A percentile compares a stretch with the other conserved stretches of the same genome.
phyloP scores from a whole-genome alignment of 2,329 filamentous ascomycete species.

The Venturia nashicola region DNA sequence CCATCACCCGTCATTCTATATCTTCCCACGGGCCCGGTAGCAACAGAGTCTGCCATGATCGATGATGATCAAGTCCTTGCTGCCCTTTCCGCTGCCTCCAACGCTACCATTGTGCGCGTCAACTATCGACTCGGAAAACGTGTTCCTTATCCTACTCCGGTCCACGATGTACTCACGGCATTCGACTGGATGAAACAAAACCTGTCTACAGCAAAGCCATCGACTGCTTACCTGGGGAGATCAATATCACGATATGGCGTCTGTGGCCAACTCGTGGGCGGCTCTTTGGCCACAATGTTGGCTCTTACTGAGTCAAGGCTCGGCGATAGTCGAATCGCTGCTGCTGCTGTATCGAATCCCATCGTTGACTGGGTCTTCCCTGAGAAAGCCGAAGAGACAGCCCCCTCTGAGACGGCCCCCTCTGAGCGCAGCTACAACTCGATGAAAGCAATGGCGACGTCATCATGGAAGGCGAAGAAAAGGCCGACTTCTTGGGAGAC shows the following conservation, averaged over 20 bases:
- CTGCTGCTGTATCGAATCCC: slow-evolving; percentile 34
- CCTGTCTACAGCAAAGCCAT: slow-evolving; percentile 14
- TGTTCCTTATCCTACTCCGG: slow-evolving; percentile 30
- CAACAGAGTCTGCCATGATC: slow-evolving; percentile 14
- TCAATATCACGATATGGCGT: slow-evolving; percentile 22
- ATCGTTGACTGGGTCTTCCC: slow-evolving; percentile 36
- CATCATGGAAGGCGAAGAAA: slow-evolving; percentile 11
- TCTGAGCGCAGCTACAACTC: background rate
- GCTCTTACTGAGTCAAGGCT: slow-evolving; percentile 36
- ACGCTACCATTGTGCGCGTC: slow-evolving; percentile 30
- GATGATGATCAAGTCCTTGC: slow-evolving; percentile 22
- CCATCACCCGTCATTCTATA: slow-evolving; percentile 24
- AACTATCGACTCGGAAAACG: slow-evolving; percentile 30
- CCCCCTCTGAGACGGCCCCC: background rate
- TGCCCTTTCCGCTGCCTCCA: slow-evolving; percentile 23
- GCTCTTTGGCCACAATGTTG: slow-evolving; percentile 34
- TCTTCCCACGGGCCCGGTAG: slow-evolving; percentile 30
- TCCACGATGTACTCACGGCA: slow-evolving; percentile 34
- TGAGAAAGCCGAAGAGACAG: slow-evolving; percentile 16
- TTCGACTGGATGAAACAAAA: slow-evolving; percentile 36
- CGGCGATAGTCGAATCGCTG: slow-evolving; percentile 26
- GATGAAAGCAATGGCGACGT: slow-evolving; percentile 10
- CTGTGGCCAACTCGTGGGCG: slow-evolving; percentile 36
- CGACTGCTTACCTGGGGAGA: background rate
- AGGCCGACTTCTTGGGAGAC: slow-evolving; percentile 19